Conservation (phyloP, 768 basidiomycete species). For the Lyophyllum atratum region DNA sequence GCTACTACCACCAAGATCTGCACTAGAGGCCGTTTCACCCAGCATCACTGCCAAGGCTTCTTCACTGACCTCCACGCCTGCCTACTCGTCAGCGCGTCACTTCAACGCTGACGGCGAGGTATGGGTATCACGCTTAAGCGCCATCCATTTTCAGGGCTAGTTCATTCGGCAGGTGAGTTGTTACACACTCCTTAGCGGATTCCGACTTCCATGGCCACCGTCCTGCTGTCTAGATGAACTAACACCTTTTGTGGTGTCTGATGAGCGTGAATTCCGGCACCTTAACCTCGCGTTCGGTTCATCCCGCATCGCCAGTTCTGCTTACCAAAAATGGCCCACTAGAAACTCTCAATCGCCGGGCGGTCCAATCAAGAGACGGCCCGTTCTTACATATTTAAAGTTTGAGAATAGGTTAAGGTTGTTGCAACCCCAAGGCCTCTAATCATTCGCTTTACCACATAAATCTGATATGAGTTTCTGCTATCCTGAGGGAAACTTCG, state of each 20-base stretch:
- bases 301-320: constrained; percentile 71
- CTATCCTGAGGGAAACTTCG: constrained; percentile 78
- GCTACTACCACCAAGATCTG: no score
- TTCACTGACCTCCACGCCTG: no score
- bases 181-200: no score
- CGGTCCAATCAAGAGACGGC: constrained; percentile 73
- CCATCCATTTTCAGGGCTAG: no score
- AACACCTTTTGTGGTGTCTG: constrained; percentile 84
- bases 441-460: constrained; percentile 87
- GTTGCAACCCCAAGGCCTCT: constrained; percentile 35
- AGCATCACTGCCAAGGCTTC: no score
- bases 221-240: constrained; percentile 89
- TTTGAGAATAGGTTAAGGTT: constrained; percentile 37
- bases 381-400: constrained; percentile 84
- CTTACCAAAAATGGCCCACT: constrained; percentile 81
- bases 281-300: constrained; percentile 61
- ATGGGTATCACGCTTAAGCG: no score
- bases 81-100: no score
- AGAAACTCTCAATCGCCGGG: constrained; percentile 82
- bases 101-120: no score
- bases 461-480: constrained; percentile 16
- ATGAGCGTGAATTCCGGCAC: constrained; percentile 84
- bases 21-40: no score
- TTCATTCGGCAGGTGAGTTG: no score
- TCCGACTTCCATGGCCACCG: constrained; percentile 86